A percentile compares a stretch with the other conserved stretches of the same genome.
These are phyloP conservation scores for Solanum commersonii DNA, from an alignment of 257 asterid genomes.

Conservation along the genomic window DNA sequence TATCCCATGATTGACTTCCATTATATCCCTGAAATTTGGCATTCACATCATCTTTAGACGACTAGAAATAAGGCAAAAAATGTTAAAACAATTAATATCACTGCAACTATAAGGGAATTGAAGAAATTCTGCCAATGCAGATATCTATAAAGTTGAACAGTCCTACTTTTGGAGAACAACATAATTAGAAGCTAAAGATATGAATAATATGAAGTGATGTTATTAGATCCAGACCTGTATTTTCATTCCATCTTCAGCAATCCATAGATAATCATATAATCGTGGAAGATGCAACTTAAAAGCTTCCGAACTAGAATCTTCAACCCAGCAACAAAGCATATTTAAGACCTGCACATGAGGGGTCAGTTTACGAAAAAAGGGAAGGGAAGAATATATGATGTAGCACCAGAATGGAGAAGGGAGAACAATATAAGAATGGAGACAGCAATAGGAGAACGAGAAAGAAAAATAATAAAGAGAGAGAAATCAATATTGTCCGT, in stretches of 20 bases:
- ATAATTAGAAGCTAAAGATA: background rate
- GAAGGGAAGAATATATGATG: background rate
- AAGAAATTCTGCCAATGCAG: background rate
- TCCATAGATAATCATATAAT: constrained; percentile 34
- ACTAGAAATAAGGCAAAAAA: background rate
- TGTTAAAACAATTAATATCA: background rate
- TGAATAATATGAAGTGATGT: background rate
- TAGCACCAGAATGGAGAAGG: background rate
- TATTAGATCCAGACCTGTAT: constrained; percentile 34
- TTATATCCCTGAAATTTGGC: constrained; percentile 25
- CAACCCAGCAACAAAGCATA: constrained; percentile 10
- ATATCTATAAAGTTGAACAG: background rate
- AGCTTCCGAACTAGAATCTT: constrained; percentile 6
- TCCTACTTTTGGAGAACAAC: background rate
- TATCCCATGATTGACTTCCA: constrained; percentile 42
- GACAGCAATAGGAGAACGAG: background rate
- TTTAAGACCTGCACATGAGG: background rate
- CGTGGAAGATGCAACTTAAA: constrained; percentile 5
- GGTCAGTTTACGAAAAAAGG: background rate
- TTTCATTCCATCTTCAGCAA: constrained; percentile 28
- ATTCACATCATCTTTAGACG: background rate
- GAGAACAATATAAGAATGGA: background rate
- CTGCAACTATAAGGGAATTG: background rate
- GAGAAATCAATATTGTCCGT: background rate
- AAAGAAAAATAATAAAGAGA: background rate